Evolutionary conservation across 2,329 filamentous ascomycete species (phyloP).

Genomic region (Arachnomyces sp.): DNA sequence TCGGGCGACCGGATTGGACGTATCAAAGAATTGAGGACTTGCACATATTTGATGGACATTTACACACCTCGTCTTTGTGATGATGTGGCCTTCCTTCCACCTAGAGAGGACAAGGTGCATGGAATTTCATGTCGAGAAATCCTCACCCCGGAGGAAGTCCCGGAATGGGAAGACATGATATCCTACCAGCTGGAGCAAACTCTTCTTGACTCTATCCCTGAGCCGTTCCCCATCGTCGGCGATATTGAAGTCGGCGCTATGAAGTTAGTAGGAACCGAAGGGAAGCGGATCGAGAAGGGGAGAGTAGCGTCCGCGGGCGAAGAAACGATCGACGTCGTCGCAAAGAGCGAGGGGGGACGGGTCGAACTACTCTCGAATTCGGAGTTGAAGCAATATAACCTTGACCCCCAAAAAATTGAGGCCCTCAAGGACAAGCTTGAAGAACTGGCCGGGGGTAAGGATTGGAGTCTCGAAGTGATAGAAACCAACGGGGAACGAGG

Average conservation of each 20-base stretch:
- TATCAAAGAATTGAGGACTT: conserved; percentile 90
- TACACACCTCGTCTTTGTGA: conserved; percentile 82
- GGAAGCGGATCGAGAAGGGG: conserved; percentile 49
- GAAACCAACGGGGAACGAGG: conserved; percentile 60
- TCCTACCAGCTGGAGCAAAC: conserved; percentile 25
- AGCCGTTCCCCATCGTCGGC: conserved; percentile 43
- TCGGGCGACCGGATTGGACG: conserved; percentile 71
- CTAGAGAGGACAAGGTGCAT: conserved; percentile 68
- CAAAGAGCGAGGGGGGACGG: conserved; percentile 54
- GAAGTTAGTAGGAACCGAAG: conserved; percentile 48
- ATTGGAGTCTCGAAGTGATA: conserved; percentile 75
- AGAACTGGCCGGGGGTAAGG: conserved; percentile 59
- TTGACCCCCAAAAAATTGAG: conserved; percentile 61
- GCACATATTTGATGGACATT: conserved; percentile 86
- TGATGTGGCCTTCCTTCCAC: conserved; percentile 78
- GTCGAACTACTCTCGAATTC: conserved; percentile 56
- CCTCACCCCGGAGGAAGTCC: conserved; percentile 49
- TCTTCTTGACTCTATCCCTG: conserved; percentile 23
- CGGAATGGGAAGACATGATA: conserved; percentile 38
- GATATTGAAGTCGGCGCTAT: conserved; percentile 54
- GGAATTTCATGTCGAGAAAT: conserved; percentile 70
- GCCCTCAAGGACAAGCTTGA: conserved; percentile 61
- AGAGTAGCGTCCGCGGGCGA: conserved; percentile 48
- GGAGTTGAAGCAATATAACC: conserved; percentile 60
- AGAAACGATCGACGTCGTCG: conserved; percentile 42